phyloP scores from a whole-genome alignment of 2,329 filamentous ascomycete species.

The Pseudofabraea citricarpa region DNA sequence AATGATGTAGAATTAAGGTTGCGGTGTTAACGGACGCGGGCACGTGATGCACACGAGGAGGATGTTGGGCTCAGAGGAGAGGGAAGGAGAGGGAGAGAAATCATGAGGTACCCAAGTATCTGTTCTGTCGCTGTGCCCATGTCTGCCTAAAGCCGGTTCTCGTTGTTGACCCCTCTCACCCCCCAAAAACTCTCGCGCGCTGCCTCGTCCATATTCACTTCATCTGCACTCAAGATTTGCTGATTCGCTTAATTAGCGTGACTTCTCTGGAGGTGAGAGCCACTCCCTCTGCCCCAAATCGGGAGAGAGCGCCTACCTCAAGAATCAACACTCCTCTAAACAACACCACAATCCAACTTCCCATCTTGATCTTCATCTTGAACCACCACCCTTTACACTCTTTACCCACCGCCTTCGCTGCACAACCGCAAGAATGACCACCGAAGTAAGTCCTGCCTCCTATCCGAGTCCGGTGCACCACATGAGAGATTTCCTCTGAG shows the following conservation, averaged over 20 bases:
- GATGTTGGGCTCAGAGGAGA: neutral
- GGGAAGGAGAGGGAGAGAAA: too few species aligned
- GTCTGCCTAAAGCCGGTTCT: too few species aligned
- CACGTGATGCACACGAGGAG: neutral
- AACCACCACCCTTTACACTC: neutral
- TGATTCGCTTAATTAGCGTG: neutral
- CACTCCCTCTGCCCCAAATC: neutral
- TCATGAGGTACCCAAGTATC: too few species aligned
- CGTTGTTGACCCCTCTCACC: too few species aligned
- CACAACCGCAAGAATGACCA: conserved; percentile 25
- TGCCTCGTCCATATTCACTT: too few species aligned
- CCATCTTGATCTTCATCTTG: conserved; percentile 1
- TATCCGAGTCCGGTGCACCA: conserved; percentile 9
- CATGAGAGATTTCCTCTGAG: conserved; percentile 7
- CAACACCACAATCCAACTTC: neutral
- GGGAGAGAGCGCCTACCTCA: too few species aligned
- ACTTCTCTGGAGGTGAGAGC: neutral
- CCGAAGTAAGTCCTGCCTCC: conserved; percentile 27
- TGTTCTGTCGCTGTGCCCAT: too few species aligned
- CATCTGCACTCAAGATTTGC: neutral
- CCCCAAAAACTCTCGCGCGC: too few species aligned
- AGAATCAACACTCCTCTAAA: neutral
- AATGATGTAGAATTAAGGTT: neutral
- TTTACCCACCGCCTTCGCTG: conserved; percentile 1
- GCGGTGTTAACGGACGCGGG: neutral